A percentile compares a stretch with the other conserved stretches of the same genome.
These are phyloP conservation scores for Pueraria montana DNA, from an alignment of 306 rosid species.

Conservation along the genomic window DNA sequence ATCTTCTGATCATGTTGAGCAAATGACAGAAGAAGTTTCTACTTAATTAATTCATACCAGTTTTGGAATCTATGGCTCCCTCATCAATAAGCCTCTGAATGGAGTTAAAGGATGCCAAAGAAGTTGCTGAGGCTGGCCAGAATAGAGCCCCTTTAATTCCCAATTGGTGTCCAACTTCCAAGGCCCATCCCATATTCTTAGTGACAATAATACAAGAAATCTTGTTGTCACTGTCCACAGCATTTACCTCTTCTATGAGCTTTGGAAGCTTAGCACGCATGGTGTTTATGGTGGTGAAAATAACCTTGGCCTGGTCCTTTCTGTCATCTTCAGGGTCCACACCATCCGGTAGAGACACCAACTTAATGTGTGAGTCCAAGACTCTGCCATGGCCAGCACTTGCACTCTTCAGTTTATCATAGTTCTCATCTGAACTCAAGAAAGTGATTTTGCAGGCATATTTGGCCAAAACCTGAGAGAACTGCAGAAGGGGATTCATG, in stretches of 20 bases:
- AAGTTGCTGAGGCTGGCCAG: constrained; percentile 62
- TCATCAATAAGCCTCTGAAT: constrained; percentile 43
- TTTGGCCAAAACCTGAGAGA: constrained; percentile 42
- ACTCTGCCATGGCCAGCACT: neutral
- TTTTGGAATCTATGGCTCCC: constrained; percentile 49
- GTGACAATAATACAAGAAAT: constrained; percentile 58
- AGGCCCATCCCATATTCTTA: constrained; percentile 61
- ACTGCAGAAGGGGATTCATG: constrained; percentile 55
- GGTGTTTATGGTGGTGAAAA: constrained; percentile 41
- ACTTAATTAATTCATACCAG: constrained; percentile 19
- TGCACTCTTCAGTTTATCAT: neutral
- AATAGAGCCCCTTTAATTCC: constrained; percentile 58
- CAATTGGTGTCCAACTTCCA: constrained; percentile 52
- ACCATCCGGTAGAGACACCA: constrained; percentile 67
- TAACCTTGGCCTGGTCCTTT: constrained; percentile 35
- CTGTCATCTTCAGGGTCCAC: constrained; percentile 62
- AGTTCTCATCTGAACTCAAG: constrained; percentile 52
- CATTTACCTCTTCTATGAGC: constrained; percentile 55
- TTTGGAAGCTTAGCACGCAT: constrained; percentile 59
- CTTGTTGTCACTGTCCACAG: constrained; percentile 25
- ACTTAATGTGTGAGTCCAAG: constrained; percentile 34
- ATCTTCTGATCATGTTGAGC: neutral
- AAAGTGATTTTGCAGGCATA: constrained; percentile 62
- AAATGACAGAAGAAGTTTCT: neutral
- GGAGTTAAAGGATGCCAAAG: constrained; percentile 21